Conservation (phyloP, 306 rosid species). For the Corylus avellana region DNA sequence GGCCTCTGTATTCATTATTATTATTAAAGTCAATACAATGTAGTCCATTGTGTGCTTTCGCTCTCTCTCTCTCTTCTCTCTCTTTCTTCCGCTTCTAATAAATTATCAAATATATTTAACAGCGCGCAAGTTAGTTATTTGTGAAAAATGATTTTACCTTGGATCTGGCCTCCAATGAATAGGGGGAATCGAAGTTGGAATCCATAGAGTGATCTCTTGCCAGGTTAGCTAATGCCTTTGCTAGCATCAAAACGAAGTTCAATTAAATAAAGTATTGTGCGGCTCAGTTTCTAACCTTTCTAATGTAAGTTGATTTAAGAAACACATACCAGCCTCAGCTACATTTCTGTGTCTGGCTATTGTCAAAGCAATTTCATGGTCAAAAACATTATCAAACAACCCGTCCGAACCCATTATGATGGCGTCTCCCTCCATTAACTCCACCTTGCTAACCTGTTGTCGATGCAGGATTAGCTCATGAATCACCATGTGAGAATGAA, state of each 20-base stretch:
- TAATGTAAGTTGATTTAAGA: not conserved
- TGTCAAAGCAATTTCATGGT: conserved; percentile 62
- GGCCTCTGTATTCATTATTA: no score
- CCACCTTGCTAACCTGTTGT: conserved; percentile 67
- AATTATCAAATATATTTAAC: no score
- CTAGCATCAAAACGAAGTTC: conserved; percentile 56
- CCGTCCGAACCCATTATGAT: conserved; percentile 88
- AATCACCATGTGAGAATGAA: not conserved
- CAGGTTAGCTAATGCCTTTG: conserved; percentile 86
- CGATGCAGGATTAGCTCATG: conserved; percentile 19
- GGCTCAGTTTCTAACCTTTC: conserved; percentile 9
- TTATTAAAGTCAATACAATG: no score
- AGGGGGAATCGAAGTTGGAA: conserved; percentile 83
- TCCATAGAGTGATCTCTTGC: conserved; percentile 79
- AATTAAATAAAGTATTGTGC: conserved; percentile 20
- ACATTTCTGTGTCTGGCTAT: conserved; percentile 50
- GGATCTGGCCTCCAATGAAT: conserved; percentile 81
- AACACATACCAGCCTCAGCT: conserved; percentile 69
- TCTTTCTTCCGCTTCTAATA: no score
- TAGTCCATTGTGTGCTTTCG: no score
- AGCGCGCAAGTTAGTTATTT: not conserved
- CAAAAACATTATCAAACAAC: conserved; percentile 75
- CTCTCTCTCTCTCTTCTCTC: no score
- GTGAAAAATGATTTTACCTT: conserved; percentile 41
- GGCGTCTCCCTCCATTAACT: conserved; percentile 66